Evolutionary conservation across 1,139 yeast genomes (phyloP).

Genomic region (Geotrichum aggregatum): DNA sequence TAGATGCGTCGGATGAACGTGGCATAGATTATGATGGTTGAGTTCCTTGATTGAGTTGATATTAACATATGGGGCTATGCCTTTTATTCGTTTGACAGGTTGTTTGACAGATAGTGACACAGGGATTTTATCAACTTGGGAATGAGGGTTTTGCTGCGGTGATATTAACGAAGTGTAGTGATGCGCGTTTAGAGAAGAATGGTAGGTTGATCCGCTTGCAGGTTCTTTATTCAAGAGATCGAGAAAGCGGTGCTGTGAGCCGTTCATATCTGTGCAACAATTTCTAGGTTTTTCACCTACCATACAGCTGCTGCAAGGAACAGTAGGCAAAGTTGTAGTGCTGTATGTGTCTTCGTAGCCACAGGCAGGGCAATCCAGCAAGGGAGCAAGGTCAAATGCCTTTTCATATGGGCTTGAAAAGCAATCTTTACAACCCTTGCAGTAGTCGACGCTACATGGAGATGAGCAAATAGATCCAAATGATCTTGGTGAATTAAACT

Average conservation of each 20-base stretch:
- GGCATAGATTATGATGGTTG: conserved; percentile 2
- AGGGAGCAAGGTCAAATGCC: neutral
- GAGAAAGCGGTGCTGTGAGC: too few species aligned
- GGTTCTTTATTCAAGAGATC: too few species aligned
- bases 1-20: neutral
- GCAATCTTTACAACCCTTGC: conserved; percentile 1
- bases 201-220: too few species aligned
- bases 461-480: conserved; percentile 1
- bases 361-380: conserved; percentile 1
- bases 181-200: too few species aligned
- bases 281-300: too few species aligned
- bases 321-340: too few species aligned
- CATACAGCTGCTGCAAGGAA: neutral
- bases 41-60: too few species aligned
- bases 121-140: too few species aligned
- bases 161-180: neutral
- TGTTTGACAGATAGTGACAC: too few species aligned
- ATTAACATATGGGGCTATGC: neutral
- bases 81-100: neutral
- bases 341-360: neutral
- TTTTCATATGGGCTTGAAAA: neutral
- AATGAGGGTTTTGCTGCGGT: neutral
- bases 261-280: too few species aligned
- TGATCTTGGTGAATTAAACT: neutral
- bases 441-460: conserved; percentile 5